Conservation (phyloP, 768 basidiomycete genomes). For the Leccinum boreale region DNA sequence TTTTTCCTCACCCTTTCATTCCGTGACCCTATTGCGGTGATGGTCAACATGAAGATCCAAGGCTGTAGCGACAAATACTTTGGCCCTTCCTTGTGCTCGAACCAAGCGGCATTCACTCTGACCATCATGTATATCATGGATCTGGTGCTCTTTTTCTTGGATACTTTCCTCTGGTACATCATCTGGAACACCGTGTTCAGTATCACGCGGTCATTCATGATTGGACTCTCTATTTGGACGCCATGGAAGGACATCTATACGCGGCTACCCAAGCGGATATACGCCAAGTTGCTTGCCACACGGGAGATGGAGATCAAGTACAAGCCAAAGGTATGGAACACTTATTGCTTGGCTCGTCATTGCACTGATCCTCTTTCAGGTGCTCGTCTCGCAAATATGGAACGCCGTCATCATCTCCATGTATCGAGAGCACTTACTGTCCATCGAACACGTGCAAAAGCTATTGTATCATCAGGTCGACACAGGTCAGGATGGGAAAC, state of each 20-base stretch:
- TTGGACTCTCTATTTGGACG: constrained; percentile 97
- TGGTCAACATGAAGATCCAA: constrained; percentile 96
- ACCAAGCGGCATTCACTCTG: constrained; percentile 93
- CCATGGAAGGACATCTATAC: constrained; percentile 99
- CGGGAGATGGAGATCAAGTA: constrained; percentile 97
- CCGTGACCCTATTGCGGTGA: constrained; percentile 87
- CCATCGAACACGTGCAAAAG: constrained; percentile 98
- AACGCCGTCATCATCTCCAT: constrained; percentile 99
- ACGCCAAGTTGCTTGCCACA: constrained; percentile 91
- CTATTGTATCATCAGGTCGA: constrained; percentile 97
- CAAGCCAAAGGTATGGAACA: constrained; percentile 85
- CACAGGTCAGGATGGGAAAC: constrained; percentile 74
- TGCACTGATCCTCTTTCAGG: constrained; percentile 41
- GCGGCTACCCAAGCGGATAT: constrained; percentile 93
- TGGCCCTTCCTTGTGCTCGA: constrained; percentile 77
- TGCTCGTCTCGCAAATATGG: constrained; percentile 98
- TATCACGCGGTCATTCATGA: constrained; percentile 80
- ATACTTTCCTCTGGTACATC: constrained; percentile 99
- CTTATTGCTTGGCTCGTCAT: neutral
- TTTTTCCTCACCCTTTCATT: constrained; percentile 97
- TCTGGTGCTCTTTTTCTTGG: constrained; percentile 93
- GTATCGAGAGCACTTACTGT: constrained; percentile 98
- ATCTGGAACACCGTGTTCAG: constrained; percentile 98
- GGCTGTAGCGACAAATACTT: constrained; percentile 86
- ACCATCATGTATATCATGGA: constrained; percentile 99